These are phyloP conservation scores for Turnera subulata DNA, from an alignment of 345 rosid species.

Conservation along the genomic window DNA sequence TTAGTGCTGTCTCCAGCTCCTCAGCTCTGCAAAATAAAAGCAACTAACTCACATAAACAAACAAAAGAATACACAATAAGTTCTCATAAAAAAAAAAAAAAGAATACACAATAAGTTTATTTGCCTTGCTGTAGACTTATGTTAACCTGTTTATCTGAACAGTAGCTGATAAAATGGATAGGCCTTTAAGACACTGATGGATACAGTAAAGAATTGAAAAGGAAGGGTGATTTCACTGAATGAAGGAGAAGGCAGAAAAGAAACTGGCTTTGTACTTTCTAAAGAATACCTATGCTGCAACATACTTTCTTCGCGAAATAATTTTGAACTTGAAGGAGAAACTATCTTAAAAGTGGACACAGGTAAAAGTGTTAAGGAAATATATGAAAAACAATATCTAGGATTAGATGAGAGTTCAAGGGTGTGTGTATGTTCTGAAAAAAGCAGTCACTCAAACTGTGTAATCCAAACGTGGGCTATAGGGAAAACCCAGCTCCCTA, in stretches of 20 bases:
- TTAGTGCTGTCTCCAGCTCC: constrained; percentile 88
- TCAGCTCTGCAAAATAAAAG: constrained; percentile 62
- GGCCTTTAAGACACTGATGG: background rate
- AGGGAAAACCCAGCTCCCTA: background rate
- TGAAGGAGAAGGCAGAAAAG: too few species aligned
- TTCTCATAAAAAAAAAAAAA: too few species aligned
- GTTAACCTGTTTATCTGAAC: background rate
- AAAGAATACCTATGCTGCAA: too few species aligned
- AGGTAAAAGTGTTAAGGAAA: too few species aligned
- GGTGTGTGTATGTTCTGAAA: too few species aligned
- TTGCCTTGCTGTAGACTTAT: background rate
- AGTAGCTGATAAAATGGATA: background rate
- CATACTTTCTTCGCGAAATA: too few species aligned
- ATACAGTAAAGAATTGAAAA: background rate
- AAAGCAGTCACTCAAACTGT: background rate
- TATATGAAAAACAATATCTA: too few species aligned
- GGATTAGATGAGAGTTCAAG: too few species aligned
- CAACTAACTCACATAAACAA: constrained; percentile 3
- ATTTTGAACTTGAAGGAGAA: too few species aligned
- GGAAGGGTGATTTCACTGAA: background rate
- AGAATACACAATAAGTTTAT: too few species aligned
- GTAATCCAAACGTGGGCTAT: background rate
- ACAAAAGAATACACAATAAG: background rate
- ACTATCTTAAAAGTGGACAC: too few species aligned
- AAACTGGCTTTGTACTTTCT: too few species aligned